Conservation (phyloP, 345 rosid genomes). For the Aquilaria malaccensis region DNA sequence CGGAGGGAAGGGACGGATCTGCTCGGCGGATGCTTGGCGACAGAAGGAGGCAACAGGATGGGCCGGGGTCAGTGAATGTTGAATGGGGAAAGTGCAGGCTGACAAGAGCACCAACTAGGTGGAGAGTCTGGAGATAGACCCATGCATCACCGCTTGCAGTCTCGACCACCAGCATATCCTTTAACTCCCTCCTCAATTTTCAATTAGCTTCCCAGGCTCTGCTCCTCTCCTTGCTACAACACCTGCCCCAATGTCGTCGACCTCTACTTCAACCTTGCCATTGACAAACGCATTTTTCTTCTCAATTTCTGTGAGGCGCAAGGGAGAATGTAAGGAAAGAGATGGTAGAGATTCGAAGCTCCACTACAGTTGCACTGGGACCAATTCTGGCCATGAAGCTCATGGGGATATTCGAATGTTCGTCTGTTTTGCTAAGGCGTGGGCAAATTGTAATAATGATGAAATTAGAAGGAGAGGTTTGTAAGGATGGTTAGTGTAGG, state of each 20-base stretch:
- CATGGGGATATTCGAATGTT: neutral
- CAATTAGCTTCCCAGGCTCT: conserved; percentile 47
- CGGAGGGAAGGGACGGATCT: too few species aligned
- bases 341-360: conserved; percentile 56
- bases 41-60: too few species aligned
- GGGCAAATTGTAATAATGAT: too few species aligned
- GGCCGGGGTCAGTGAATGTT: too few species aligned
- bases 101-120: too few species aligned
- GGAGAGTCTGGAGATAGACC: conserved; percentile 36
- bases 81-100: neutral
- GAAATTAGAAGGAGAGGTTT: too few species aligned
- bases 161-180: conserved; percentile 79
- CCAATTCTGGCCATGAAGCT: conserved; percentile 16
- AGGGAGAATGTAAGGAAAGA: conserved; percentile 39
- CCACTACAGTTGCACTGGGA: conserved; percentile 47
- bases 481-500: too few species aligned
- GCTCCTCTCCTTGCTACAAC: conserved; percentile 66
- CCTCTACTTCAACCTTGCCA: conserved; percentile 83
- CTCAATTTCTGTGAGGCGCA: conserved; percentile 63
- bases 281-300: conserved; percentile 88
- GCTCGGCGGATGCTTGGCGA: too few species aligned
- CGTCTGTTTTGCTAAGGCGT: too few species aligned
- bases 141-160: conserved; percentile 64
- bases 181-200: conserved; percentile 70
- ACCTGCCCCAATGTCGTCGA: conserved; percentile 18